Base-by-base conservation (phyloP, 371 early-diverging fungal species). In the Mortierella sp. region DNA sequence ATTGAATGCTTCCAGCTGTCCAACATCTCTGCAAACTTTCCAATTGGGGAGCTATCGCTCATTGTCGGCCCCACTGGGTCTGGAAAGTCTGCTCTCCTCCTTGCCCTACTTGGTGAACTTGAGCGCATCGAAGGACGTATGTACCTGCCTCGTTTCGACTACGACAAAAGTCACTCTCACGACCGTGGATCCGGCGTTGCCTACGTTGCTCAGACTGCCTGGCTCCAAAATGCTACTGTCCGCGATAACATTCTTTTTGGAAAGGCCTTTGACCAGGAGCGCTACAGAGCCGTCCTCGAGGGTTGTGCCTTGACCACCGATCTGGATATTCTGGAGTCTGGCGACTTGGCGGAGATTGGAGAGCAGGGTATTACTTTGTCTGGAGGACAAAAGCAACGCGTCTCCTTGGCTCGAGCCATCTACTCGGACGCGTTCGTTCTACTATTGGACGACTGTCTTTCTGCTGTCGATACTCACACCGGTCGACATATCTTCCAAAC, bases 301-400 rank as follows among this genome's bases (percentile, higher is more conserved):
- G 89, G 89, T 34, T 94, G 95, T 65, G 95, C 95, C 31, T 88
- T 95, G 42, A 82, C 87, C 52, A 88, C 93, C 10, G 99, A 98
- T 81, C 88, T 98, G 68, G 90, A 94, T 21, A 93, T 93, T 72
- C 86, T 99, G 6, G 92, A 93, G 42, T 93, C 92, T 68, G 98
- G 98, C 50, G 99, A 99, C 82, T 74, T 88, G 84, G 98, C 99
- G 0, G 97, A 98, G 89, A 94, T 98, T 82, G 99, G 98, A 47
- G 98, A 98, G 82, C 94, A 94, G 57, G 96, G 96, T 19, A 92
- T 95, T 57, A 93, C 95, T 7, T 81, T 96, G 21, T 93, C 93
- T 0, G 96, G 95, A 68, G 95, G 96, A 45, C 96, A 95, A 81
- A 95, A 94, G 80, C 95, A 95, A 71, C 94, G 96, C 76, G 94